Conservation (phyloP, 2,329 filamentous ascomycete species). For the Neonectria faginata region DNA sequence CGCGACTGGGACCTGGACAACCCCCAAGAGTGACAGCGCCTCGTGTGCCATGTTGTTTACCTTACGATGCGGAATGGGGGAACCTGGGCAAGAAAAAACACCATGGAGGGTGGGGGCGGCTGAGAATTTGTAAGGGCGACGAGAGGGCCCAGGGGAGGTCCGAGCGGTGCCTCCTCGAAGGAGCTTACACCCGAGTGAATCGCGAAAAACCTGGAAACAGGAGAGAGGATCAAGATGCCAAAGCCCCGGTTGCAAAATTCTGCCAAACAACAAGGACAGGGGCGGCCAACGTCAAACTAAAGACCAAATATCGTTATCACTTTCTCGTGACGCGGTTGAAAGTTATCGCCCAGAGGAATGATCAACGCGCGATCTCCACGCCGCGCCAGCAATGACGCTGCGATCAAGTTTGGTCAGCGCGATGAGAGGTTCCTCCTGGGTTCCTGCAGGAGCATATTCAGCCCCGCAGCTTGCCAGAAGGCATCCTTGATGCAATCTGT, state of each 20-base stretch:
- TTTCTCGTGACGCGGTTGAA: not conserved
- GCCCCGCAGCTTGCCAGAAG: too few relatives aligned
- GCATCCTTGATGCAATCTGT: not conserved
- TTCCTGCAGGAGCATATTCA: not conserved
- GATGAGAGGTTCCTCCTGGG: too few relatives aligned
- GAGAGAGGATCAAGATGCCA: not conserved
- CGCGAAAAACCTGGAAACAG: not conserved
- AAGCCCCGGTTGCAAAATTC: not conserved
- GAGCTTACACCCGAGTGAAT: not conserved
- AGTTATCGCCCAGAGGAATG: not conserved
- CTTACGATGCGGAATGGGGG: not conserved
- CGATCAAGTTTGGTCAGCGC: too few relatives aligned
- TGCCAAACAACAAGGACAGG: not conserved
- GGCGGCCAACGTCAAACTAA: not conserved
- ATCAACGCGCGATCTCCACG: not conserved
- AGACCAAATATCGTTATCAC: not conserved
- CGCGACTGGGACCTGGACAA: not conserved
- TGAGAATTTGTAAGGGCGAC: not conserved
- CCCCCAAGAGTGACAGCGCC: not conserved
- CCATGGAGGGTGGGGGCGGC: not conserved
- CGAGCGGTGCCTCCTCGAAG: not conserved
- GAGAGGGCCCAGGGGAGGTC: not conserved
- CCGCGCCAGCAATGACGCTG: not conserved
- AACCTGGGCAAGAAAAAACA: not conserved
- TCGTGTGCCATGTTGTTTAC: not conserved